Evolutionary conservation across 2,329 filamentous ascomycete species (phyloP).

Genomic region (Akanthomyces dipterigenus): DNA sequence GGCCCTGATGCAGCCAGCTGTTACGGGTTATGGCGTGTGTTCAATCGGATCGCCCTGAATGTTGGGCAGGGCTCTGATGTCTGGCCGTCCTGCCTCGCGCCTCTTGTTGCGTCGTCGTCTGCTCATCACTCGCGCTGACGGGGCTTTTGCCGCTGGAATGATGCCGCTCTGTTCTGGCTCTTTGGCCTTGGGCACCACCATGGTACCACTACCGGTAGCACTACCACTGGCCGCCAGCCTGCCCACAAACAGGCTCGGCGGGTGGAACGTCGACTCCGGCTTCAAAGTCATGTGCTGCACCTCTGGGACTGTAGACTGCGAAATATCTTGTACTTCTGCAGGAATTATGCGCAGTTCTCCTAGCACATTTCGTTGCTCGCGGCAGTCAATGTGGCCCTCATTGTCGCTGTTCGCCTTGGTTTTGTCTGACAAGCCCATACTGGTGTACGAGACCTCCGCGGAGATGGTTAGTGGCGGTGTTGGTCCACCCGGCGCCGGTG

Average conservation of each 20-base stretch:
- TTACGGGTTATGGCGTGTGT: not conserved
- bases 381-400: not conserved
- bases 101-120: conserved; percentile 15
- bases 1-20: not conserved
- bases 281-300: conserved; percentile 11
- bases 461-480: conserved; percentile 6
- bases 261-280: conserved; percentile 23
- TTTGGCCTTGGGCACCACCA: not conserved
- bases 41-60: conserved; percentile 29
- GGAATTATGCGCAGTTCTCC: not conserved
- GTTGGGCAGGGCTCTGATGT: conserved; percentile 27
- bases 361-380: not conserved
- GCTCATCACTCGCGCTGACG: conserved; percentile 9
- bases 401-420: not conserved
- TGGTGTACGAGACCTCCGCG: not conserved
- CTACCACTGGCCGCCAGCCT: conserved; percentile 17
- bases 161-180: not conserved
- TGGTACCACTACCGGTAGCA: not conserved
- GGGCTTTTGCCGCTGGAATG: not conserved
- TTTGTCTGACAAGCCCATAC: not conserved
- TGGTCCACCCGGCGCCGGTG: not conserved
- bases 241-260: conserved; percentile 27
- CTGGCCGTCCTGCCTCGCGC: conserved; percentile 22
- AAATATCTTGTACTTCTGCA: conserved; percentile 13
- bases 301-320: not conserved